Conservation (phyloP, 2,329 filamentous ascomycete species). For the Fusarium camptoceras region DNA sequence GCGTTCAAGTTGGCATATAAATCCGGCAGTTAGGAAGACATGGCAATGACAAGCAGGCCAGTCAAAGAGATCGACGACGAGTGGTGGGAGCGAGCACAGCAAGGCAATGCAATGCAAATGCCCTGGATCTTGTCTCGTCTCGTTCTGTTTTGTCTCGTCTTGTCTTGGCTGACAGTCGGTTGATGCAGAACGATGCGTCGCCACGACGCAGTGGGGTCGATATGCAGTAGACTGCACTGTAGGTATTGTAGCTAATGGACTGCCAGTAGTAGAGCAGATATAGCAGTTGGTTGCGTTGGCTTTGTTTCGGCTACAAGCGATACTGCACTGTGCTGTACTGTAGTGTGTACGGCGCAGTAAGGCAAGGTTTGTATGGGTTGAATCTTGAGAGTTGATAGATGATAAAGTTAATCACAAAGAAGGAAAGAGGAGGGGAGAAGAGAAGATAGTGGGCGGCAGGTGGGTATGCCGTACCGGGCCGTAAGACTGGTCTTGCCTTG, state of each 20-base stretch:
- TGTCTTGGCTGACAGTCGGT: slow-evolving; percentile 14
- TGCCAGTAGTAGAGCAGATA: not conserved
- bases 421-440: slow-evolving; percentile 10
- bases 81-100: not conserved
- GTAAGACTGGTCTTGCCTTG: not conserved
- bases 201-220: slow-evolving; percentile 44
- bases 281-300: slow-evolving; percentile 24
- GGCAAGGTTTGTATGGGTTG: slow-evolving; percentile 23
- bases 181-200: slow-evolving; percentile 37
- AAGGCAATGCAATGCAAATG: slow-evolving; percentile 12
- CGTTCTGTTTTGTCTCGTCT: slow-evolving; percentile 17
- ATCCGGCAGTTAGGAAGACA: slow-evolving; percentile 27
- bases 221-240: slow-evolving; percentile 34
- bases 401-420: slow-evolving; percentile 10
- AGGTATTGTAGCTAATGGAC: slow-evolving; percentile 1
- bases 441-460: slow-evolving; percentile 1
- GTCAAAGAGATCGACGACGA: slow-evolving; percentile 9
- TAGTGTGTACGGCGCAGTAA: slow-evolving; percentile 26
- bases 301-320: slow-evolving; percentile 10
- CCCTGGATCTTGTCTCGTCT: slow-evolving; percentile 5
- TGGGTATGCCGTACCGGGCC: slow-evolving; percentile 17
- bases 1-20: slow-evolving; percentile 14
- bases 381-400: slow-evolving; percentile 26
- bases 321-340: not conserved
- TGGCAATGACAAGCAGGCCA: slow-evolving; percentile 28